These are phyloP conservation scores for Athelia sp. DNA, from an alignment of 1,284 basidiomycete species.

Conservation along the genomic window DNA sequence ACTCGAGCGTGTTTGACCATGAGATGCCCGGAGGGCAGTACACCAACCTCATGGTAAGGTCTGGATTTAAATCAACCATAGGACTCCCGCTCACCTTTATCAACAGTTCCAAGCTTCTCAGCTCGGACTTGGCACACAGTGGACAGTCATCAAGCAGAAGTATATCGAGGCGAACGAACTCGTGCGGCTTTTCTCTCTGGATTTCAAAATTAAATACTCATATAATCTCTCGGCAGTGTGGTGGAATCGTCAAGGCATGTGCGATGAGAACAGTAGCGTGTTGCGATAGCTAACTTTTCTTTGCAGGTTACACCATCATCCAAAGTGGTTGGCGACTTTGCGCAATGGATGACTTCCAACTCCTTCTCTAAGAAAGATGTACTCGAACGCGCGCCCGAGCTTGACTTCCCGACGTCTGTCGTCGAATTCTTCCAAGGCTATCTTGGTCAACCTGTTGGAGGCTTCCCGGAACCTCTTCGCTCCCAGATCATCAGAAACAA, in stretches of 20 bases:
- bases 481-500: conserved; percentile 91
- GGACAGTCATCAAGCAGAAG: conserved; percentile 99
- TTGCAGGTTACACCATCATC: conserved; percentile 91
- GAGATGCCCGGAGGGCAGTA: conserved; percentile 99
- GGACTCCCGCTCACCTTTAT: conserved; percentile 7
- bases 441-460: conserved; percentile 94
- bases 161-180: conserved; percentile 96
- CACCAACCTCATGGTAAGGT: conserved; percentile 84
- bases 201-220: background rate
- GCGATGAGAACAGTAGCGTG: conserved; percentile 1
- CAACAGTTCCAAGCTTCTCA: conserved; percentile 95
- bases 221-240: conserved; percentile 59
- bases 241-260: conserved; percentile 89
- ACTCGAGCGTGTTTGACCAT: conserved; percentile 97
- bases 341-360: conserved; percentile 99
- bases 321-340: conserved; percentile 99
- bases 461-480: conserved; percentile 97
- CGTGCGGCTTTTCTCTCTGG: conserved; percentile 36
- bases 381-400: conserved; percentile 76
- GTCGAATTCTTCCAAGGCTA: conserved; percentile 98
- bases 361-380: conserved; percentile 86
- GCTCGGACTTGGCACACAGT: conserved; percentile 95
- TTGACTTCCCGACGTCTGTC: conserved; percentile 97
- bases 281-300: background rate
- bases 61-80: conserved; percentile 4